Percentiles rank a stretch among this genome's conserved stretches.
These are phyloP conservation scores for Phytophthora sojae DNA, from an alignment of 352 stramenopile species.

Conservation along the genomic window DNA sequence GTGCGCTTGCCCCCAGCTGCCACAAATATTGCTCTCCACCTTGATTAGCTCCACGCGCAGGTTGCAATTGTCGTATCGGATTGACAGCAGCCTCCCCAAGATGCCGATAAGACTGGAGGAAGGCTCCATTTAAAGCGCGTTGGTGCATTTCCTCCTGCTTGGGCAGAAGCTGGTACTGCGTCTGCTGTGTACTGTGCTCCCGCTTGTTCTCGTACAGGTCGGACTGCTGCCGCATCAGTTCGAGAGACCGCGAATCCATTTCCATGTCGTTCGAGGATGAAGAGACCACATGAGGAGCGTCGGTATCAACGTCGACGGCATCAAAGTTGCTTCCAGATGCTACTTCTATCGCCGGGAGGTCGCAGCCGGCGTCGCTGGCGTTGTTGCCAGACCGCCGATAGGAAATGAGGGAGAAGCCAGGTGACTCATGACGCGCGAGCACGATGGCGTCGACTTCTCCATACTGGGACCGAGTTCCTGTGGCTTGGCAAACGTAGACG, in stretches of 20 bases:
- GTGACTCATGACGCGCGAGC: constrained; percentile 43
- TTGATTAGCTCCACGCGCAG: neutral
- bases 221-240: neutral
- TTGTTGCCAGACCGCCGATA: constrained; percentile 41
- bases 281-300: neutral
- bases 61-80: neutral
- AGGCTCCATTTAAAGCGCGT: neutral
- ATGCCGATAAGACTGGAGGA: constrained; percentile 1
- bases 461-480: constrained; percentile 3
- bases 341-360: constrained; percentile 21
- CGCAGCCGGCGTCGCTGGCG: constrained; percentile 7
- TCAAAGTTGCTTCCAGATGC: constrained; percentile 7
- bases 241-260: neutral
- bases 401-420: constrained; percentile 45
- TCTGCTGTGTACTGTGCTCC: neutral
- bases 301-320: constrained; percentile 3
- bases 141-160: neutral
- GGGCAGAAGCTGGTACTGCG: neutral
- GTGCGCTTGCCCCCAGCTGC: neutral
- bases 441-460: constrained; percentile 27
- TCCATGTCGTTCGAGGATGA: constrained; percentile 10
- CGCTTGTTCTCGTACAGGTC: neutral
- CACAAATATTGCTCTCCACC: neutral
- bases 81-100: neutral
- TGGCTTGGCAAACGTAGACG: constrained; percentile 47